These are phyloP conservation scores for Camellia granthamiana DNA, from an alignment of 148 eudicot species.

Conservation along the genomic window DNA sequence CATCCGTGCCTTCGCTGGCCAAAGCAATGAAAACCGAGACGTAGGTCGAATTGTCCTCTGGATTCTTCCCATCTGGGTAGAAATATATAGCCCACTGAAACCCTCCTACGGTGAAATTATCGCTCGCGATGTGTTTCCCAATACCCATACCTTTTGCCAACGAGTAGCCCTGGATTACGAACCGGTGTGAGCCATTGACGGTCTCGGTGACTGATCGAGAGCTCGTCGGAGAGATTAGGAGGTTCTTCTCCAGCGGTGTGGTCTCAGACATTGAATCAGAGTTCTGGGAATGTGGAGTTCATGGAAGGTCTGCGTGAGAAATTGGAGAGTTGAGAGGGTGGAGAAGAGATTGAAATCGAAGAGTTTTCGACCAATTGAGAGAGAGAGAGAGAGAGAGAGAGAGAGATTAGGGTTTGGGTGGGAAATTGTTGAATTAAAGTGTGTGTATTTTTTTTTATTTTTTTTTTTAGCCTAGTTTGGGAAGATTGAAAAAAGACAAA, in stretches of 20 bases:
- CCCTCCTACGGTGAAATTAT: conserved; percentile 47
- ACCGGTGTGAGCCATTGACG: conserved; percentile 50
- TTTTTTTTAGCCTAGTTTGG: too few species aligned
- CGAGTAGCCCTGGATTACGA: conserved; percentile 50
- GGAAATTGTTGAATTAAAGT: too few species aligned
- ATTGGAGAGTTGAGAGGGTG: too few species aligned
- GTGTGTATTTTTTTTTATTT: too few species aligned
- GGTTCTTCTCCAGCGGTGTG: conserved; percentile 15
- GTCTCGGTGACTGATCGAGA: conserved; percentile 50
- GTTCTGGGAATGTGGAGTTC: neutral
- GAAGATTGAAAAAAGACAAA: too few species aligned
- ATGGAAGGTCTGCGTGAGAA: neutral
- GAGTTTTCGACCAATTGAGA: too few species aligned
- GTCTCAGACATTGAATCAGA: conserved; percentile 13
- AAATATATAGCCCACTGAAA: conserved; percentile 51
- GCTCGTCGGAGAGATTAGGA: conserved; percentile 29
- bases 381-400: too few species aligned
- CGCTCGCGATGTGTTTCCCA: conserved; percentile 50
- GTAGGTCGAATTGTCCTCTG: conserved; percentile 46
- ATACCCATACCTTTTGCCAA: conserved; percentile 50
- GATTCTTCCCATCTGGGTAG: conserved; percentile 51
- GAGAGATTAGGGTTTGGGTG: too few species aligned
- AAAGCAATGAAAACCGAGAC: conserved; percentile 48
- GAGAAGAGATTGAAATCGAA: too few species aligned
- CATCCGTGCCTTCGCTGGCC: conserved; percentile 54